phyloP scores from a whole-genome alignment of 257 asterid species.

The Voacanga thouarsii region DNA sequence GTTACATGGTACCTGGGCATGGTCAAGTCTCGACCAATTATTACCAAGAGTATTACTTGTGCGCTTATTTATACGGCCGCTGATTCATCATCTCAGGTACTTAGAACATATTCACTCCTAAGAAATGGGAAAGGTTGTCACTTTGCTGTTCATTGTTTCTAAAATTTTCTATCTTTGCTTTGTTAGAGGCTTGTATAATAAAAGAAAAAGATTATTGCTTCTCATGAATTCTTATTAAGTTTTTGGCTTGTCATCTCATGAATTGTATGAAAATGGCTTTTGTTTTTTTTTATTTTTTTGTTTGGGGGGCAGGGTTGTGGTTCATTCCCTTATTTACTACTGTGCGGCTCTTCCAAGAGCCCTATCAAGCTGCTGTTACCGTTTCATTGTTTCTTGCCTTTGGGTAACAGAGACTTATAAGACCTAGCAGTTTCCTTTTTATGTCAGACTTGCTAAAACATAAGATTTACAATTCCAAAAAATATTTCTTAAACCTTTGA shows the following conservation, averaged over 20 bases:
- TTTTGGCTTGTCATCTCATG: neutral
- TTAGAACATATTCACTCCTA: neutral
- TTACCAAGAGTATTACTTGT: conserved; percentile 74
- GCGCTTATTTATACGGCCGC: conserved; percentile 76
- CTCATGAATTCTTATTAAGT: neutral
- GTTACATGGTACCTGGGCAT: conserved; percentile 63
- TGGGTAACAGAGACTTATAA: neutral
- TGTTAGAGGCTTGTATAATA: neutral
- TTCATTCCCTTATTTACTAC: too few species aligned
- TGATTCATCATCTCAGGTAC: conserved; percentile 84
- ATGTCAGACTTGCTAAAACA: neutral
- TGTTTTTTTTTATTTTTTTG: too few species aligned
- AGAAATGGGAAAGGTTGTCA: neutral
- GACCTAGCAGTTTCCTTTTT: neutral
- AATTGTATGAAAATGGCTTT: too few species aligned
- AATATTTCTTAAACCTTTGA: neutral
- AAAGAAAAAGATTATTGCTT: neutral
- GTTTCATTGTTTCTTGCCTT: neutral
- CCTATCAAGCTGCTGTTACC: neutral
- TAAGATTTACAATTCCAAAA: neutral
- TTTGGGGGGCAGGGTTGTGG: too few species aligned
- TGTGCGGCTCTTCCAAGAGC: neutral
- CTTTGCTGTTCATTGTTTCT: neutral
- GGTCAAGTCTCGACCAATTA: conserved; percentile 62
- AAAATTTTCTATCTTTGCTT: too few species aligned